These are phyloP conservation scores for Aspergillus cejpii DNA, from an alignment of 2,329 filamentous ascomycete genomes.

Conservation along the genomic window DNA sequence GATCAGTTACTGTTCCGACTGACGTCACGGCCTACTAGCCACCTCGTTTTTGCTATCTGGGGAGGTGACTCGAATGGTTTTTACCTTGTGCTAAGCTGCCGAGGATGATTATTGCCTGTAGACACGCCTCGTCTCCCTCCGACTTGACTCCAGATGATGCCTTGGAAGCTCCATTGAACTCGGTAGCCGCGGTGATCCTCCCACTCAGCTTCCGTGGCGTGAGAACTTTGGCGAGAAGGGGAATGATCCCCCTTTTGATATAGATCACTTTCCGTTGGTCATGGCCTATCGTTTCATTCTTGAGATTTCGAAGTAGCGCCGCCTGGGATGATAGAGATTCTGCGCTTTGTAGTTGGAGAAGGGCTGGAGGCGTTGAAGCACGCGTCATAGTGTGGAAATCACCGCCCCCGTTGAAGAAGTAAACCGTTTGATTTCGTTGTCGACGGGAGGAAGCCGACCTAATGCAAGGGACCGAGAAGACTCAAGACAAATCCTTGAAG, in stretches of 20 bases:
- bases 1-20: constrained; percentile 15
- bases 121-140: constrained; percentile 60
- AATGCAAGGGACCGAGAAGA: background rate
- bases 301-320: constrained; percentile 63
- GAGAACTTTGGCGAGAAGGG: constrained; percentile 46
- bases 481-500: background rate
- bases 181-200: constrained; percentile 25
- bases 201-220: constrained; percentile 41
- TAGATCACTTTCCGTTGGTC: constrained; percentile 76
- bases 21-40: too few relatives aligned
- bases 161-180: constrained; percentile 24
- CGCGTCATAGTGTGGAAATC: constrained; percentile 48
- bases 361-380: constrained; percentile 48
- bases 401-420: constrained; percentile 25
- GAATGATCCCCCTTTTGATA: constrained; percentile 60
- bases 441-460: background rate
- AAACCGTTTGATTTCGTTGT: background rate
- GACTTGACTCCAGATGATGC: constrained; percentile 40
- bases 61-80: background rate
- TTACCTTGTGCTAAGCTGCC: constrained; percentile 77
- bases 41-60: background rate
- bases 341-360: constrained; percentile 53
- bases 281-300: constrained; percentile 86
- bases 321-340: constrained; percentile 39
- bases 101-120: constrained; percentile 79